Percentiles rank a stretch among this genome's conserved stretches.
Conservation (phyloP, 306 rosid genomes). For the Sophora flavescens region DNA sequence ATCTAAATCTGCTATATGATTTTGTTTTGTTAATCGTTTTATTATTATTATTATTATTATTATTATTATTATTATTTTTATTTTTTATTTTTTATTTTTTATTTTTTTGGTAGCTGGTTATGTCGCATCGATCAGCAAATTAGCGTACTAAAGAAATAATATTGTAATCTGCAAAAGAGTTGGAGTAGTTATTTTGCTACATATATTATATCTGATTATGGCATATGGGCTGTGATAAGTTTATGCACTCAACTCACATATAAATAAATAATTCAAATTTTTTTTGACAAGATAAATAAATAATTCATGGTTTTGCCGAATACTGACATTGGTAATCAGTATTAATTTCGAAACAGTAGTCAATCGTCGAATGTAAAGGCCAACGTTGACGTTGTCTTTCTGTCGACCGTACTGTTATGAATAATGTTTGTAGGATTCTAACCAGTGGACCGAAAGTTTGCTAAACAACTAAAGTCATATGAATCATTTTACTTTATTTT, state of each 20-base stretch:
- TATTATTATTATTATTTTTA: no score
- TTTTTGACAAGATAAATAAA: no score
- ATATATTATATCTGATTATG: not conserved
- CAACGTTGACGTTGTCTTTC: not conserved
- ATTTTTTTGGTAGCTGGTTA: constrained; percentile 11
- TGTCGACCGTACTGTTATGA: not conserved
- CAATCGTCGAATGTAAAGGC: not conserved
- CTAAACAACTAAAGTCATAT: no score
- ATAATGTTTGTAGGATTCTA: not conserved
- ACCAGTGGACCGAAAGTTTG: not conserved
- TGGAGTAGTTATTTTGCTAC: constrained; percentile 1
- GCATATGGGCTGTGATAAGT: not conserved
- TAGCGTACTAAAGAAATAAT: not conserved
- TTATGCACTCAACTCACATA: not conserved
- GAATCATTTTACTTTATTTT: not conserved
- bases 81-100: no score
- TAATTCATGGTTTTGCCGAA: not conserved
- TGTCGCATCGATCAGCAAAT: constrained; percentile 2
- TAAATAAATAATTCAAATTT: not conserved
- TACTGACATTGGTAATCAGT: not conserved
- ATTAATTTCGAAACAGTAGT: not conserved
- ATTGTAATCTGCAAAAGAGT: not conserved
- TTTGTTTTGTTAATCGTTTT: not conserved
- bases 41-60: not conserved
- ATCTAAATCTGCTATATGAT: constrained; percentile 6